Percentiles rank a stretch among this genome's conserved stretches.
phyloP scores from a whole-genome alignment of 129 eudicot genomes.

The Kitagawia praeruptora region DNA sequence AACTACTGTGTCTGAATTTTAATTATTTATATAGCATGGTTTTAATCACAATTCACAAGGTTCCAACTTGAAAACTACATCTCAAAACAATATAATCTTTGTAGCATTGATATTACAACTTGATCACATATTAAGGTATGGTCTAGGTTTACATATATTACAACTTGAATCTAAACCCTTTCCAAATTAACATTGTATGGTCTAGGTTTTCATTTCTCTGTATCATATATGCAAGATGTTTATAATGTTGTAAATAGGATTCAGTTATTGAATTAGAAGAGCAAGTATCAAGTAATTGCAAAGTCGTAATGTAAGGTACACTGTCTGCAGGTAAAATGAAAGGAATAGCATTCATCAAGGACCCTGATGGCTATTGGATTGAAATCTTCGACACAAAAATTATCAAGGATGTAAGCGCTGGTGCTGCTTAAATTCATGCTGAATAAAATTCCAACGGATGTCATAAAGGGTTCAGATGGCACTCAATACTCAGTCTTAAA shows the following conservation, averaged over 20 bases:
- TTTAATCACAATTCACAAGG: background rate
- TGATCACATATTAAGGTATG: background rate
- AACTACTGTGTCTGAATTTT: background rate
- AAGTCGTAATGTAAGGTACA: background rate
- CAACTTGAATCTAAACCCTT: no score
- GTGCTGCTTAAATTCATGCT: conserved; percentile 29
- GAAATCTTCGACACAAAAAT: conserved; percentile 72
- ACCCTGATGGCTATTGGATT: conserved; percentile 98
- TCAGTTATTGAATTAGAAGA: background rate
- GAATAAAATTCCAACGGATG: background rate
- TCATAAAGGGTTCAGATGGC: background rate
- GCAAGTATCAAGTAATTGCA: background rate
- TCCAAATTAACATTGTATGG: no score
- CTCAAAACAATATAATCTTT: background rate
- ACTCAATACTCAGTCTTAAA: background rate
- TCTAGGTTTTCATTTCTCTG: background rate
- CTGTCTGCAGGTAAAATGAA: conserved; percentile 67
- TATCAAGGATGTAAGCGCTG: conserved; percentile 38
- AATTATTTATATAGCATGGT: background rate
- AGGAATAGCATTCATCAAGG: conserved; percentile 84
- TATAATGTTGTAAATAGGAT: background rate
- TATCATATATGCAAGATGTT: background rate
- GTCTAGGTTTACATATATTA: background rate
- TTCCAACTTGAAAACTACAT: background rate
- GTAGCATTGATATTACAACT: background rate